phyloP scores from a whole-genome alignment of 768 basidiomycete species.

The Tylopilus rubrobrunneus region DNA sequence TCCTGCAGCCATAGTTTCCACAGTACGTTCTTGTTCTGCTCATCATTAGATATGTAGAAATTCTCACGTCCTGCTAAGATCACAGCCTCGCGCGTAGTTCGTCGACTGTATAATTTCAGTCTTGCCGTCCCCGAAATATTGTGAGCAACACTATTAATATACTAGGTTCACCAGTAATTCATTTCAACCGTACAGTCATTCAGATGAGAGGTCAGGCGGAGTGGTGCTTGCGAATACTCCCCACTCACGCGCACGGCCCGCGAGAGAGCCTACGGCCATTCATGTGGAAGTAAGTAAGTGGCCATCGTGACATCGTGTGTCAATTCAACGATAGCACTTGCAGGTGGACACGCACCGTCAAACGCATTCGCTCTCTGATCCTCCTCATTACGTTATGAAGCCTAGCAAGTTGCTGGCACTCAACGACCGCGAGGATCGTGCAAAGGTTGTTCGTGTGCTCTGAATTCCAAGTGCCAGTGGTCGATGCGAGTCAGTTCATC shows the following conservation, averaged over 20 bases:
- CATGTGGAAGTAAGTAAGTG: constrained; percentile 33
- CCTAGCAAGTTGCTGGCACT: constrained; percentile 22
- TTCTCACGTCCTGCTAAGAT: constrained; percentile 35
- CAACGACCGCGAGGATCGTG: constrained; percentile 18
- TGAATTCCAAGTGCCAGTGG: no score
- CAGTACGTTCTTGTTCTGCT: constrained; percentile 31
- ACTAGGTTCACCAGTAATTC: neutral
- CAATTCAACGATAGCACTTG: neutral
- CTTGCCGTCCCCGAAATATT: constrained; percentile 26
- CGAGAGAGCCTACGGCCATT: constrained; percentile 20
- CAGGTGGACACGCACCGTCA: constrained; percentile 31
- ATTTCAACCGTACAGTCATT: constrained; percentile 14
- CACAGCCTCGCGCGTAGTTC: constrained; percentile 56
- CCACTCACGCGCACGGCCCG: constrained; percentile 13
- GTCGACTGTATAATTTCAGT: constrained; percentile 51
- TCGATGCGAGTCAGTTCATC: no score
- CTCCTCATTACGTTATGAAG: constrained; percentile 21
- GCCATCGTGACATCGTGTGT: neutral
- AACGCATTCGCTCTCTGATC: constrained; percentile 23
- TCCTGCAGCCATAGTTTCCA: constrained; percentile 54
- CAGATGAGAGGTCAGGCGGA: constrained; percentile 17
- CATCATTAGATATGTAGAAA: neutral
- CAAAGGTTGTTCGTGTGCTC: constrained; percentile 5
- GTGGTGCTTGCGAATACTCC: constrained; percentile 14
- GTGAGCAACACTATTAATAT: constrained; percentile 13